Base-by-base conservation (phyloP, 179 eudicot genomes). In the Heliamphora ciliata region DNA sequence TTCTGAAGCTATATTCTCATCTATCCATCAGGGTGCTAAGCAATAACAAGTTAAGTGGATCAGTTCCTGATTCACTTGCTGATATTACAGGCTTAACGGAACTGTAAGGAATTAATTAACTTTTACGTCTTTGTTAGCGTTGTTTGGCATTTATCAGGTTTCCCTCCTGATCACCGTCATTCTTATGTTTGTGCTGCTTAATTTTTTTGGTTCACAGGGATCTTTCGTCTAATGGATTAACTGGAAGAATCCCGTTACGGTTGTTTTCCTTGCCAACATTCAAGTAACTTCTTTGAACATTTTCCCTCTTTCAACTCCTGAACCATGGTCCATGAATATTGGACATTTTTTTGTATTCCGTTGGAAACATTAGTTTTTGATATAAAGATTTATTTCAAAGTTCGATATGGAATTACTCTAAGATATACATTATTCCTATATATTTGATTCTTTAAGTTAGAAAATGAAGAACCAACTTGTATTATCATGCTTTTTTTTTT, bases 161-260 rank as follows among this genome's bases (percentile, higher is more conserved):
- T 73, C 59, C 54, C 13, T 11, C 59, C 48, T 9, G 71, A 17
- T 51, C 44, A 18, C 65, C 1, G 8, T 61, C 60, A 15, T 4
- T 51, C 47, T 50, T 72, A 24, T 74, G 24, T n/a, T 54, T 2
- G 8, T 80, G 63, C 52, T 79, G 79, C 82, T 77, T 66, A 59
- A 58, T 76, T 83, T 17, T 77, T 84, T 64, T 14, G 84, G 48
- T 81, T 82, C 50, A 15, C 88, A 96, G 99, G 84, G 97, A 94
- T 86, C 93, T 96, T 82, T 94, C 99, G 64, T 89, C 92, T 79
- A 94, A 94, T 69, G 83, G 88, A 77, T 78, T 96, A 64, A 84
- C 83, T 44, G 97, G 99, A 89, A 83, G 76, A 50, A 88, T 93
- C 83, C 97, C 97, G 8, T 71, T 69, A 54, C 84, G 87, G 59